Conservation (phyloP, 2,329 filamentous ascomycete genomes). For the Cercospora citrullina region DNA sequence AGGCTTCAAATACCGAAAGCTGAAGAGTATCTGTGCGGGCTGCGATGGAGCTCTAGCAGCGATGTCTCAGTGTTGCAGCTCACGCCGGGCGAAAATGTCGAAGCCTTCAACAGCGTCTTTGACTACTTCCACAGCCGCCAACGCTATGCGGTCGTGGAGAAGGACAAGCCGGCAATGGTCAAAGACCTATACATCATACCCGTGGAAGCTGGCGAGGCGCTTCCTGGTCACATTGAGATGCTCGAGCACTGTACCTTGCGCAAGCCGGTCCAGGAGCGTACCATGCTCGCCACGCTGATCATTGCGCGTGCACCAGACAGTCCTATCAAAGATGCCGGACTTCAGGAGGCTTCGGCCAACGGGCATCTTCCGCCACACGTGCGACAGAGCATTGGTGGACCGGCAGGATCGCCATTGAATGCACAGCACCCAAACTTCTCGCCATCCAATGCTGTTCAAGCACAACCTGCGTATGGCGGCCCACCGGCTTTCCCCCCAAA, state of each 20-base stretch:
- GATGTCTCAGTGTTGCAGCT: conserved; percentile 82
- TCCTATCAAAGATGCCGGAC: conserved; percentile 36
- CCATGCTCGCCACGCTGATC: conserved; percentile 82
- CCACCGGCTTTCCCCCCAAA: conserved; percentile 39
- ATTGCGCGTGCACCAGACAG: conserved; percentile 62
- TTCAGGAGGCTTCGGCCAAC: conserved; percentile 27
- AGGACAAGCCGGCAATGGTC: conserved; percentile 60
- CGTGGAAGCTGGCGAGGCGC: conserved; percentile 66
- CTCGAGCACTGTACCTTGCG: conserved; percentile 83
- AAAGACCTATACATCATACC: conserved; percentile 91
- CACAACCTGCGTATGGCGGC: conserved; percentile 28
- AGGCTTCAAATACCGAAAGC: conserved; percentile 81
- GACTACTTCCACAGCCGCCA: conserved; percentile 82
- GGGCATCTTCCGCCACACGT: conserved; percentile 28
- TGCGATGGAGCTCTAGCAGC: conserved; percentile 77
- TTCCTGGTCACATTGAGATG: conserved; percentile 85
- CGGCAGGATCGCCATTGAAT: conserved; percentile 40
- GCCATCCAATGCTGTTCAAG: conserved; percentile 37
- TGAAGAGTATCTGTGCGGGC: conserved; percentile 84
- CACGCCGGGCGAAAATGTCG: conserved; percentile 59
- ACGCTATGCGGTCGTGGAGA: conserved; percentile 83
- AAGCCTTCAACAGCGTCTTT: conserved; percentile 73
- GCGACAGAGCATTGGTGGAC: conserved; percentile 29
- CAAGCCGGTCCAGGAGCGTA: conserved; percentile 67
- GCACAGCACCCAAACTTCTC: conserved; percentile 43